Evolutionary conservation across 441 rosid species (phyloP), one percentile per base, ranked within the genome.

Genomic region (Macaranga tanarius): DNA sequence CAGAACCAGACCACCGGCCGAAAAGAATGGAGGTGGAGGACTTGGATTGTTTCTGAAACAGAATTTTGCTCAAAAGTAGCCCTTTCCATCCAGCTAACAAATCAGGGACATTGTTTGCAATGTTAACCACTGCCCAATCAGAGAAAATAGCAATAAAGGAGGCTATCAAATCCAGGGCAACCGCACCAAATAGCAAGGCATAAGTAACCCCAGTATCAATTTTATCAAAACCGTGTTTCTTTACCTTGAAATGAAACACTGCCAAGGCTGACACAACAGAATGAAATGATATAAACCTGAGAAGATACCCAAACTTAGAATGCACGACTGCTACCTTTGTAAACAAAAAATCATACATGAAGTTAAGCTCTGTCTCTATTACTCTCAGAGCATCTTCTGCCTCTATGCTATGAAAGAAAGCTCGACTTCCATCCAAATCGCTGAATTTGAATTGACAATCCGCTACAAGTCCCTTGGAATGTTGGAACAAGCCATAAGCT

Each of bases 381-480:
- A 23, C 31, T 23, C 16, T 57, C 4, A 57, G 10, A 22, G 61
- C 34, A 23, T 25, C 34, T 57, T 23, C 3, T 22, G 28, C 31
- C 6, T 10, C 10, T 23, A 57, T 22, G 6, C 61, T 57, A 22
- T 22, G 0, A 5, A 57, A 57, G 31, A 22, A 57, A 2, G 12
- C 61, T 25, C 16, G 34, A 5, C 16, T 57, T 34, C 77, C 83
- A 0, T 81, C 79, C 4, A 82, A 44, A 8, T 62, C 54, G 8
- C 25, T 44, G 63, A 73, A 65, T 34, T 56, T 57, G 28, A 73
- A 42, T 13, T 25, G 44, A 11, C 66, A 40, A 38, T 74, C 72
- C 5, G 13, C 72, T 7, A 73, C 25, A 4, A 57, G 79, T 50
- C 84, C 81, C 70, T 82, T 87, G 80, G 82, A 86, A 58, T 75